These are phyloP conservation scores for Ogataea siamensis DNA, from an alignment of 805 yeast genomes.

Conservation along the genomic window DNA sequence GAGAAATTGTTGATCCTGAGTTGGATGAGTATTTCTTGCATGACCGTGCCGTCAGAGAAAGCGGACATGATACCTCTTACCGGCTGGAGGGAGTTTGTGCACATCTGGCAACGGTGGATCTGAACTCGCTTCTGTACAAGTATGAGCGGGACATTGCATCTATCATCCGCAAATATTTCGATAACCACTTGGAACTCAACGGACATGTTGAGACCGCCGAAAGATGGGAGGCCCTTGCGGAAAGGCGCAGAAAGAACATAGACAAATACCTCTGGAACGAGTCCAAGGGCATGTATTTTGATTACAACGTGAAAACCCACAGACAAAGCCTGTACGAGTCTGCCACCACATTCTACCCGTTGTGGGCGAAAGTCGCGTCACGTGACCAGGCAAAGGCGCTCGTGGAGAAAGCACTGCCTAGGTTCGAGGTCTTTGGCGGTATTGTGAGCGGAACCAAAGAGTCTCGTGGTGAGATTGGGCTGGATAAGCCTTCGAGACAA, in stretches of 20 bases:
- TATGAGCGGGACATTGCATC: constrained; percentile 83
- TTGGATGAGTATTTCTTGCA: constrained; percentile 86
- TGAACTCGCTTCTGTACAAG: constrained; percentile 81
- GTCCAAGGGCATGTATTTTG: constrained; percentile 72
- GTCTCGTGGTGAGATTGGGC: constrained; percentile 68
- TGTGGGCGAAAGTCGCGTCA: constrained; percentile 77
- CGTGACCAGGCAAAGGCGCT: constrained; percentile 65
- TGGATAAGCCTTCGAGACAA: constrained; percentile 82
- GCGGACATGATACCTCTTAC: constrained; percentile 94
- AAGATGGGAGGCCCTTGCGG: constrained; percentile 64
- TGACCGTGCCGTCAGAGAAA: constrained; percentile 92
- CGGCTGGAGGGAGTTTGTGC: constrained; percentile 90
- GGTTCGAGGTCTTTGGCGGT: constrained; percentile 87
- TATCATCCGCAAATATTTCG: constrained; percentile 55
- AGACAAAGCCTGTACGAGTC: constrained; percentile 68
- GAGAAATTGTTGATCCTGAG: constrained; percentile 67
- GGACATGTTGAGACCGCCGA: constrained; percentile 44
- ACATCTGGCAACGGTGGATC: constrained; percentile 83
- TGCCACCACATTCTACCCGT: constrained; percentile 89
- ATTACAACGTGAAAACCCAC: constrained; percentile 65
- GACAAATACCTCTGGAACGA: constrained; percentile 83
- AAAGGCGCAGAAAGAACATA: constrained; percentile 50
- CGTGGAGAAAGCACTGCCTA: constrained; percentile 54
- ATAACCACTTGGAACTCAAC: constrained; percentile 44
- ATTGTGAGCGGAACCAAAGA: constrained; percentile 76